Base-by-base conservation (phyloP, 148 eudicot species). In the Amaranthus palmeri region DNA sequence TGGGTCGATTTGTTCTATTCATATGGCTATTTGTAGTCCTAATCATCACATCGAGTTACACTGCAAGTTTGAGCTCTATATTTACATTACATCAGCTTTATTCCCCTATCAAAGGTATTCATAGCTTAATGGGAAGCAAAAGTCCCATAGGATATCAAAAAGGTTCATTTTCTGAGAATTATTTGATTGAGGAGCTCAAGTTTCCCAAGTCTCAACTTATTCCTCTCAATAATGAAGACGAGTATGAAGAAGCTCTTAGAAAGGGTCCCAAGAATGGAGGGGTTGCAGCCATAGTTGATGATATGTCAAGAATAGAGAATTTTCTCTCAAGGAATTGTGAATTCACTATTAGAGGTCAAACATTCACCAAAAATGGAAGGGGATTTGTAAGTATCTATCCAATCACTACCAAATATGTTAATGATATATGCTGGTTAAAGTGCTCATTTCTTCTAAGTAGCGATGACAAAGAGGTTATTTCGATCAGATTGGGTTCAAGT, bases 31-130 rank as follows among this genome's bases (percentile, higher is more conserved):
- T 91, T 72, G 97, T 86, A 51, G 90, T 88, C 66, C 79, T 91
- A 44, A 91, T 91, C 14, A 81, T 91, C 49, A 87, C 80, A 18
- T 91, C 97, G 61, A 88, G 87, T 56, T 91, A 91, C 68, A 88
- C 96, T 73, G 93, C 96, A 4, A 91, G 93, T 49, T 70, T 91
- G 61, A 91, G 93, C 40, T 91, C 96, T 61, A 91, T 91, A 56
- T 87, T 88, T 44, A 88, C 93, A 11, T 91, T 85, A 36, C 87
- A 91, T 53, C 83, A 82, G 5, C 93, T 91, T 46, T 85, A 81
- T 59, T 88, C 96, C 6, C 81, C 93, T 14, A 73, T 88, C 59
- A 81, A 85, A 75, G 93, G 96, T 48, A 82, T 91, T 43, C 82
- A 87, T 55, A 87, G 80, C 74, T 79, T 90, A 72, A 58, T 83